A percentile compares a stretch with the other conserved stretches of the same genome.
Conservation (phyloP, 805 yeast genomes). For the Kodamaea lidongshanica region DNA sequence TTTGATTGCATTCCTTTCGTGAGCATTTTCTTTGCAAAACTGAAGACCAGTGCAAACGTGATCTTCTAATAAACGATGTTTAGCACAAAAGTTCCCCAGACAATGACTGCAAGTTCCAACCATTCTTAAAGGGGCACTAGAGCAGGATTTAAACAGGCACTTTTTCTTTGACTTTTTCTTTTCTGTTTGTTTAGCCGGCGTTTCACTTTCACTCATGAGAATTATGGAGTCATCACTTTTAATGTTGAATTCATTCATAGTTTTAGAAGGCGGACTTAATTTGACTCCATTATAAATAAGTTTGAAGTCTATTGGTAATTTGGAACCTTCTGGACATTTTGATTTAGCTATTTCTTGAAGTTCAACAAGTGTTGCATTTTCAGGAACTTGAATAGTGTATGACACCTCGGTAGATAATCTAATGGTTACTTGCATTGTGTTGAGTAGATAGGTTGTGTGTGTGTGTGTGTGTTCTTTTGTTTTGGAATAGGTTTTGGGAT, state of each 20-base stretch:
- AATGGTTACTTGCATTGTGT: slow-evolving; percentile 46
- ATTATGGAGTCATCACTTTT: slow-evolving; percentile 16
- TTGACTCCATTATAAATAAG: slow-evolving; percentile 36
- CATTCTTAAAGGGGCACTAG: slow-evolving; percentile 55
- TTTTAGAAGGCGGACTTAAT: slow-evolving; percentile 23
- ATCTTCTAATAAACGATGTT: slow-evolving; percentile 80
- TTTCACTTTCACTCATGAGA: slow-evolving; percentile 20
- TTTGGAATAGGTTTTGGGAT: no score
- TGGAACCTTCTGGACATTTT: slow-evolving; percentile 24
- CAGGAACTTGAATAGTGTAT: slow-evolving; percentile 45
- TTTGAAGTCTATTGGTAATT: slow-evolving; percentile 33
- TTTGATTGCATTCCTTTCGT: slow-evolving; percentile 77
- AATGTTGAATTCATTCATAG: slow-evolving; percentile 18
- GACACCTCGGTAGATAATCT: slow-evolving; percentile 41
- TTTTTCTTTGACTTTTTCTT: slow-evolving; percentile 35
- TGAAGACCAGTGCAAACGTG: slow-evolving; percentile 76
- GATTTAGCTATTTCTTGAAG: slow-evolving; percentile 41
- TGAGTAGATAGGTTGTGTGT: no score
- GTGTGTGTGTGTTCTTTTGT: no score
- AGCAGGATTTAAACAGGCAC: slow-evolving; percentile 54
- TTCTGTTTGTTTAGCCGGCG: no score
- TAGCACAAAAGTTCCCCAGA: slow-evolving; percentile 78
- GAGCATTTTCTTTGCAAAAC: slow-evolving; percentile 74
- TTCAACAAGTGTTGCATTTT: slow-evolving; percentile 47
- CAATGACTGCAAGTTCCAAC: slow-evolving; percentile 85